Base-by-base conservation (phyloP, 768 basidiomycete species). In the Suillus placidus region DNA sequence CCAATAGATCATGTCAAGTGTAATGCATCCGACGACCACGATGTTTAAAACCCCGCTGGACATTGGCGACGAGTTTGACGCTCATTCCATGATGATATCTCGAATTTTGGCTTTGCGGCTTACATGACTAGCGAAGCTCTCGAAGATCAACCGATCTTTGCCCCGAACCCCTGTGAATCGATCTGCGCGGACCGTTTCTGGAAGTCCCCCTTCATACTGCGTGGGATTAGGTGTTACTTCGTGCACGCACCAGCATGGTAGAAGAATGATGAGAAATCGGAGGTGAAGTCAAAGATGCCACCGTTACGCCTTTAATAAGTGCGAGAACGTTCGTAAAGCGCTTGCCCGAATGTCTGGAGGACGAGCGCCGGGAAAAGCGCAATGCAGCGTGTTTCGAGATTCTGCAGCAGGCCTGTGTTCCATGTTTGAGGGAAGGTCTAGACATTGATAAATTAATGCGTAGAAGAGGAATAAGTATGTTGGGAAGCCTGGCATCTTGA, bases 141-240 rank as follows among this genome's bases (percentile, higher is more conserved):
- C 26, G 26, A 26, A 26, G 26, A 26, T 26, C 26, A 26, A 26
- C 26, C 26, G 26, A 26, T 26, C 26, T 26, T 26, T 26, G 26
- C 26, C 26, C 26, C 26, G 26, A 26, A 26, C 26, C 26, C 26
- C 26, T 26, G 26, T 26, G 26, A 26, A 26, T 26, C 2, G 54
- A 23, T 18, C 34, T 45, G 65, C 12, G 18, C 35, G 23, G 60
- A 64, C 61, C 12, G 54, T 35, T 14, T 54, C 60, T 34, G 64
- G 65, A 47, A 10, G 69, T 72, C 82, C 70, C 83, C 70, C 88
- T 77, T n/a, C 90, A 81, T 2, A 87, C 90, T 10, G 83, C 81
- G 13, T 91, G 83, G 0, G 90, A 88, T 92, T 91, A 92, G 1
- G 86, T 87, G 65, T 89, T 78, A n/a, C 73, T 69, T 6, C 66